These are phyloP conservation scores for Starmerella powellii DNA, from an alignment of 805 yeast genomes.

Conservation along the genomic window DNA sequence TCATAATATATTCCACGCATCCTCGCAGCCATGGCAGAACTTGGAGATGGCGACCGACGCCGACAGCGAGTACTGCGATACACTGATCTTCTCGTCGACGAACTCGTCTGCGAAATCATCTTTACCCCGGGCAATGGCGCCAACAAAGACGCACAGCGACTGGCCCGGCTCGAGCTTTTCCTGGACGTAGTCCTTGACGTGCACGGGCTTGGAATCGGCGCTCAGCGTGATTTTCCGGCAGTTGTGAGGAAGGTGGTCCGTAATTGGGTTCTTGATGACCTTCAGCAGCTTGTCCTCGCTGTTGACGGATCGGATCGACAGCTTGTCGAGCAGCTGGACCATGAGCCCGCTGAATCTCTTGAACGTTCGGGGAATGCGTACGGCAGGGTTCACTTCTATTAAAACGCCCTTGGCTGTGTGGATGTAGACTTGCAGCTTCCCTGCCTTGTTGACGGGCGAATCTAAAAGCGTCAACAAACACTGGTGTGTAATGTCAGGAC, in stretches of 20 bases:
- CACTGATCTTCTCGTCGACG: slow-evolving; percentile 92
- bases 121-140: slow-evolving; percentile 98
- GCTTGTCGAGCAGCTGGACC: slow-evolving; percentile 90
- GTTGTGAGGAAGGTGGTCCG: slow-evolving; percentile 92
- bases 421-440: slow-evolving; percentile 88
- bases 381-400: slow-evolving; percentile 90
- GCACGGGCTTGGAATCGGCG: slow-evolving; percentile 76
- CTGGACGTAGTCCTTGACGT: slow-evolving; percentile 77
- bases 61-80: slow-evolving; percentile 86
- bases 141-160: slow-evolving; percentile 94
- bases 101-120: slow-evolving; percentile 95
- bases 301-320: slow-evolving; percentile 86
- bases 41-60: slow-evolving; percentile 98
- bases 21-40: slow-evolving; percentile 97
- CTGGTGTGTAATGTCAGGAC: slow-evolving; percentile 99
- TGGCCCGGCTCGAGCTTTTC: slow-evolving; percentile 68
- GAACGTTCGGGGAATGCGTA: slow-evolving; percentile 95
- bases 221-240: slow-evolving; percentile 88
- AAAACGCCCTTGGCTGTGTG: slow-evolving; percentile 92
- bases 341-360: slow-evolving; percentile 94
- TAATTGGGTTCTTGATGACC: slow-evolving; percentile 93
- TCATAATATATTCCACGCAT: slow-evolving; percentile 76
- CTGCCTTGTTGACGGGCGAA: slow-evolving; percentile 97
- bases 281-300: slow-evolving; percentile 87
- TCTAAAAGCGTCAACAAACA: slow-evolving; percentile 87